phyloP scores from a whole-genome alignment of 2,329 filamentous ascomycete species.

The Colletotrichum sp. region DNA sequence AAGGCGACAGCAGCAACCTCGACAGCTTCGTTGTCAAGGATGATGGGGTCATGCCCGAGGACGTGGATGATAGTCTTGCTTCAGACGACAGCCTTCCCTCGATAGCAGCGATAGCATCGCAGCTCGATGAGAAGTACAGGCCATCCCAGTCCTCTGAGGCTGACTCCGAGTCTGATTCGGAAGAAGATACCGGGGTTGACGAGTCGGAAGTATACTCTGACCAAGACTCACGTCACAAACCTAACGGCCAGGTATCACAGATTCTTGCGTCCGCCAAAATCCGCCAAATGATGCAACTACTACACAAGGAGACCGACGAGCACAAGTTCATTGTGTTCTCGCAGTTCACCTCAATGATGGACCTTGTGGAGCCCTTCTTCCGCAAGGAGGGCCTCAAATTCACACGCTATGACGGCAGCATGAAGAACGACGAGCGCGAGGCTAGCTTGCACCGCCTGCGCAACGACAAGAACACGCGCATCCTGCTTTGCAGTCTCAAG shows the following conservation, averaged over 20 bases:
- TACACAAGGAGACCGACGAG: conserved; percentile 75
- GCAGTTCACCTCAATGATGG: conserved; percentile 97
- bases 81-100: conserved; percentile 40
- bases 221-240: conserved; percentile 35
- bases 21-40: conserved; percentile 62
- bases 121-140: conserved; percentile 28
- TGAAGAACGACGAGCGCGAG: conserved; percentile 93
- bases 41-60: conserved; percentile 38
- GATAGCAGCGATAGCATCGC: conserved; percentile 37
- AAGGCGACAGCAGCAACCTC: conserved; percentile 58
- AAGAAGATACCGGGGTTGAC: conserved; percentile 41
- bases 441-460: conserved; percentile 80
- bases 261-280: conserved; percentile 87
- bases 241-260: conserved; percentile 46
- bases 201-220: conserved; percentile 47
- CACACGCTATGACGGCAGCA: conserved; percentile 91
- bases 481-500: conserved; percentile 91
- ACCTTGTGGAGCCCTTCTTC: conserved; percentile 93
- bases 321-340: conserved; percentile 99
- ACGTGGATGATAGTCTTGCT: conserved; percentile 29
- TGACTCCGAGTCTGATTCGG: conserved; percentile 32
- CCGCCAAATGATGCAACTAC: conserved; percentile 79
- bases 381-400: conserved; percentile 74
- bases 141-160: not conserved
- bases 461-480: conserved; percentile 74